Conservation (phyloP, 352 stramenopile species). For the Pythium dissotocum region DNA sequence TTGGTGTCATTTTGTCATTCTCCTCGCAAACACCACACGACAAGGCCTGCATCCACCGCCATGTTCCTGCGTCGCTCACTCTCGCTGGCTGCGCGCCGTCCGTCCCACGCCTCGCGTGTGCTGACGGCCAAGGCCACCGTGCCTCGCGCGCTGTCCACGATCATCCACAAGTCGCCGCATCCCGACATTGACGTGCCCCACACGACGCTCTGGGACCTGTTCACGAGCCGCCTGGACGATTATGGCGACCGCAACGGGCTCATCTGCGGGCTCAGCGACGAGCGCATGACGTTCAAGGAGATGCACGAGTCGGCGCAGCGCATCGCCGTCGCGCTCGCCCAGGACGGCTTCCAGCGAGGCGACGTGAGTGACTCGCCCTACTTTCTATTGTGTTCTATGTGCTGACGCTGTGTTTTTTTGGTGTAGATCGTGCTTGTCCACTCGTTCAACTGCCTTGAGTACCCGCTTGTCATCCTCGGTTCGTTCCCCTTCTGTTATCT, state of each 20-base stretch:
- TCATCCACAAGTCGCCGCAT: constrained; percentile 61
- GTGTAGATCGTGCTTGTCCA: constrained; percentile 55
- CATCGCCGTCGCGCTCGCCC: constrained; percentile 46
- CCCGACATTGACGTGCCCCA: constrained; percentile 49
- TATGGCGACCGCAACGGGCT: constrained; percentile 53
- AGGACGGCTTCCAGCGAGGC: constrained; percentile 52
- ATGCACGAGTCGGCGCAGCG: constrained; percentile 38
- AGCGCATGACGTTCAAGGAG: constrained; percentile 50
- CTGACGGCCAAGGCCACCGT: not conserved
- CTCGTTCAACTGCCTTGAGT: constrained; percentile 75
- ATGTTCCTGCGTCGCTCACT: constrained; percentile 14
- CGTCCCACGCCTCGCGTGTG: too few relatives aligned
- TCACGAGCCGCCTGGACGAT: constrained; percentile 36
- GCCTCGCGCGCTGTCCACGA: constrained; percentile 39
- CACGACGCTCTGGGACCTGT: constrained; percentile 53
- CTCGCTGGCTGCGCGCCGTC: constrained; percentile 17
- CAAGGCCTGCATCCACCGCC: not conserved
- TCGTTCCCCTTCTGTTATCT: constrained; percentile 1
- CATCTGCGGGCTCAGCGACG: constrained; percentile 57
- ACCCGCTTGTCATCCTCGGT: constrained; percentile 55
- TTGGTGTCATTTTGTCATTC: too few relatives aligned
- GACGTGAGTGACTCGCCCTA: constrained; percentile 33
- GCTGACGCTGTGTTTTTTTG: not conserved
- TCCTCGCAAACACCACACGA: too few relatives aligned
- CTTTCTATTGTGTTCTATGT: not conserved